Base-by-base conservation (phyloP, 768 basidiomycete species). In the Xerocomellus amylosporus region DNA sequence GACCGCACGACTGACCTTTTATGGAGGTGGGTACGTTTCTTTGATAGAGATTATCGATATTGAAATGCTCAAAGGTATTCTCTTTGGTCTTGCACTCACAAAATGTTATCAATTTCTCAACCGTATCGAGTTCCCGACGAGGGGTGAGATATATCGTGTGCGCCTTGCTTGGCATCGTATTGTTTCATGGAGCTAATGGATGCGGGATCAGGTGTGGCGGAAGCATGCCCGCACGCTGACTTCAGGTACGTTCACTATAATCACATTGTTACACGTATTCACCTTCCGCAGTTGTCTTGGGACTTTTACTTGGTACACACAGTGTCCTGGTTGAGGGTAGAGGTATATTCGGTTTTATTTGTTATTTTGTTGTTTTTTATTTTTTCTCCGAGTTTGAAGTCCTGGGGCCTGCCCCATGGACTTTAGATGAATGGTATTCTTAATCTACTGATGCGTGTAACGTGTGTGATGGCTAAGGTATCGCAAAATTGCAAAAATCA, bases 51-150 rank as follows among this genome's bases (percentile, higher is more conserved):
- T 12, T 8, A 40, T 43, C 30, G 48, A 51, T 31, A 20, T 39
- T 50, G 39, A 52, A 20, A 43, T 45, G 38, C 4, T 45, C 2
- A 2, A 39, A n/a, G n/a, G n/a, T n/a, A n/a, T 73, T 7, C 70
- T 95, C 50, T 93, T 95, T 70, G 92, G 89, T 3, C 91, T 93
- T 4, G 76, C 79, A 14, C 77, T 94, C 67, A 90, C 90, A 2
- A 86, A 83, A 55, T 95, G 93, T 91, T 92, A 88, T 62, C 75
- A 80, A 48, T 72, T 86, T 55, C 77, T 94, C 51, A 84, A 89
- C 62, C 71, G 84, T 7, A 77, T 93, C 58, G 82, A 84, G 58
- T 88, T 93, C 51, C 84, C 85, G 1, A 81, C 77, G 0, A 79
- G 73, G 58, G 85, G 78, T 0, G 68, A 87, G 38, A 65, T 84